Evolutionary conservation across 495 filamentous ascomycete genomes (phyloP), one percentile per base, ranked within the genome.

Genomic region (Cenococcum geophilum): DNA sequence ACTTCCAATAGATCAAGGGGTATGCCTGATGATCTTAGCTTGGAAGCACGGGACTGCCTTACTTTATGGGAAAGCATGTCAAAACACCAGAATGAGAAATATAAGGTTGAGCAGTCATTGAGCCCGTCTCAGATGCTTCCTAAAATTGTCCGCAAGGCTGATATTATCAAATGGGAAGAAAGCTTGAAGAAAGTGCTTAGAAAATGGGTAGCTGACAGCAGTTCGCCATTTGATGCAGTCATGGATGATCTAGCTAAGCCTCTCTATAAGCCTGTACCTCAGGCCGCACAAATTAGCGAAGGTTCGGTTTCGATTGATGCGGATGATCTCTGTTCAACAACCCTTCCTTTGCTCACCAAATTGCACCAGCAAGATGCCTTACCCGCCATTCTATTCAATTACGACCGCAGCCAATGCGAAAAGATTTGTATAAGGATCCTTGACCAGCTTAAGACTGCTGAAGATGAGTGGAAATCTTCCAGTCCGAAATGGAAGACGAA

Each of bases 311-410:
- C 23, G 68, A 16, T 52, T 25, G 64, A 73, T 18, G 22, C 62
- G 4, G 55, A 71, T 47, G 42, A 73, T 49, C 60, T 85, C 11
- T 62, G 73, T 5, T 52, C 70, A 4, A 81, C 78, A 5, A 82
- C 80, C 2, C 74, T 90, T 21, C 80, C 84, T 0, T 68, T 91
- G 35, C 75, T 89, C 0, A 75, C 71, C 25, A 77, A 82, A 14
- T 78, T 92, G 0, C 81, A 89, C 54, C 72, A 76, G 1, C 78
- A 80, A 59, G 78, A 80, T 57, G 87, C 85, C 1, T 76, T 92
- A 5, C 89, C 89, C 0, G 87, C 86, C 0, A 80, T 92, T 16
- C 62, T 91, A 5, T 91, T 92, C 77, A 89, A 88, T 59, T 91
- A 86, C 68, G 86, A 90, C 59, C 80, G 88, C 37, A 62, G 58